These are phyloP conservation scores for Skeletonema menzelii DNA, from an alignment of 108 stramenopile genomes.

Conservation along the genomic window DNA sequence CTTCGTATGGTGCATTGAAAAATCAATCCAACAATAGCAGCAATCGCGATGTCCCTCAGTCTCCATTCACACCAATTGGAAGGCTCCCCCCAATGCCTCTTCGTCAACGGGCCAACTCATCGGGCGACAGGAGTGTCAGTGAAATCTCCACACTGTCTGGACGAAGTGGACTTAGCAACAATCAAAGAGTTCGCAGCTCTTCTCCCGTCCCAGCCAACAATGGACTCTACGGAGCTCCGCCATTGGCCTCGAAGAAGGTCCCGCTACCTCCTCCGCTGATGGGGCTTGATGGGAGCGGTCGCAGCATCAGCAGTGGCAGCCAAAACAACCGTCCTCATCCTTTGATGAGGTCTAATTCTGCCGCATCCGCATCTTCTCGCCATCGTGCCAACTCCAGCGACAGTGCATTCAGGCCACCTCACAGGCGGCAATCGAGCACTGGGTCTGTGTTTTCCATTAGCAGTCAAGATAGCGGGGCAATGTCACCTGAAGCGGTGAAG, in stretches of 20 bases:
- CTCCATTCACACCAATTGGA: background rate
- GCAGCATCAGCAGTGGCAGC: background rate
- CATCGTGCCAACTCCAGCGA: conserved; percentile 35
- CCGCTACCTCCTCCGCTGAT: background rate
- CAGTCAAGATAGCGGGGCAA: conserved; percentile 15
- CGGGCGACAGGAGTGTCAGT: conserved; percentile 1
- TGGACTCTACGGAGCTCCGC: background rate
- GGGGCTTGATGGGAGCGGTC: background rate
- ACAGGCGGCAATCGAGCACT: conserved; percentile 12
- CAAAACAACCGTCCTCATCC: conserved; percentile 2
- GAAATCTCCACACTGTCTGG: conserved; percentile 1
- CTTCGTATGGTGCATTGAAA: background rate
- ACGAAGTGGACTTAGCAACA: background rate
- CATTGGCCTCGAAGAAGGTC: background rate
- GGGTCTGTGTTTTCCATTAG: conserved; percentile 6
- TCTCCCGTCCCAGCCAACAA: background rate
- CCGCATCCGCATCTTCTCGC: background rate
- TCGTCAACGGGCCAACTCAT: background rate
- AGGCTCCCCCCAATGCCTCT: background rate
- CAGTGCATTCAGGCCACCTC: background rate
- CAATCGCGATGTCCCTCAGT: conserved; percentile 1
- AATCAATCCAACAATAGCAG: background rate
- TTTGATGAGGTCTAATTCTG: background rate
- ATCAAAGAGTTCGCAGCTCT: background rate
- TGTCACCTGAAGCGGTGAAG: conserved; percentile 17